phyloP scores from a whole-genome alignment of 2,329 filamentous ascomycete genomes.

The Botrytis porri region DNA sequence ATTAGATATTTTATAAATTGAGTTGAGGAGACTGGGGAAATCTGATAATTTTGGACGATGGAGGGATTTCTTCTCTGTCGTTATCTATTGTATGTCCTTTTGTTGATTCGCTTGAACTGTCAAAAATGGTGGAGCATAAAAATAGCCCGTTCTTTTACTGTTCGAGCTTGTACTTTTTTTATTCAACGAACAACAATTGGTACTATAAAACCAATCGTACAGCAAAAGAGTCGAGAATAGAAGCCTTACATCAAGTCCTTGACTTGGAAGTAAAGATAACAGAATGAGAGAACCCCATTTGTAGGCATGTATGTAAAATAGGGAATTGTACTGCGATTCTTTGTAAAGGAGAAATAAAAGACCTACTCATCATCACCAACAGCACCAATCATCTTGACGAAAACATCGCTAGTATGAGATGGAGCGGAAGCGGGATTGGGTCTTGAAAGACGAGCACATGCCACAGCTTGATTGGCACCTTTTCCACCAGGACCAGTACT shows the following conservation, averaged over 20 bases:
- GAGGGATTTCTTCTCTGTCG: neutral
- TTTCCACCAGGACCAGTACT: conserved; percentile 84
- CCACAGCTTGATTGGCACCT: conserved; percentile 92
- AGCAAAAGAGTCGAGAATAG: no score
- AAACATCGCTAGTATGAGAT: conserved; percentile 34
- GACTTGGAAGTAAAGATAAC: neutral
- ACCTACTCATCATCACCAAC: conserved; percentile 49
- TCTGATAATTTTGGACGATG: neutral
- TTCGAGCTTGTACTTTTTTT: neutral
- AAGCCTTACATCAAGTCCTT: neutral
- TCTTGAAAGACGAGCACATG: conserved; percentile 77
- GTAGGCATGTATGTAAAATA: neutral
- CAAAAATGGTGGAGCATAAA: neutral
- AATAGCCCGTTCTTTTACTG: neutral
- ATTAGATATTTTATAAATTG: neutral
- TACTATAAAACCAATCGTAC: neutral
- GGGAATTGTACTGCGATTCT: neutral
- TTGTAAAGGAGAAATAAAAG: neutral
- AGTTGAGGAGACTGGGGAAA: neutral
- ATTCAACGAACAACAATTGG: neutral
- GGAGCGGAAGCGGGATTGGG: conserved; percentile 39
- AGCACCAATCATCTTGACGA: conserved; percentile 69
- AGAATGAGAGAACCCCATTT: neutral
- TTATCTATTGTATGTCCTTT: neutral
- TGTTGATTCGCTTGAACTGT: neutral